Evolutionary conservation across 257 asterid species (phyloP), one percentile per base, ranked within the genome.

Genomic region (Gentiana macrophylla): DNA sequence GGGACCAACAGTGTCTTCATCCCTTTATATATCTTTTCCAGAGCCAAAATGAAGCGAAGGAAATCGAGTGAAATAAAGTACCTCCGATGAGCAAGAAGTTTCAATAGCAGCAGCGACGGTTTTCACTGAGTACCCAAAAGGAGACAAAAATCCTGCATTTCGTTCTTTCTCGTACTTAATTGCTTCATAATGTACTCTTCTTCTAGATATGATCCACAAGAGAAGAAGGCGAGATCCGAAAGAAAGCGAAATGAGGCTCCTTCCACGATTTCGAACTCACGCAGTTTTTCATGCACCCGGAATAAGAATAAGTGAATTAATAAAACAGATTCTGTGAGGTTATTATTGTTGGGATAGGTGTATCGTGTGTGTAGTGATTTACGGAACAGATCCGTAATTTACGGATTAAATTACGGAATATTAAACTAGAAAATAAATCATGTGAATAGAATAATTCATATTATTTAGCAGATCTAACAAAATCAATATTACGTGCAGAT

Each of bases 181-280:
- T 59, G 97, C 87, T 77, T 89, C 95, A 69, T 64, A 57, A 68
- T 81, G 71, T 55, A 86, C 97, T 72, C 87, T 80, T 70, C 89
- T 73, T 56, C 90, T 80, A 61, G 97, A 88, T 63, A 88, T 67
- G 49, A 85, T 80, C 53, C 97, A 95, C 66, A 88, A 80, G 63
- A 70, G 82, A 69, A 88, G 94, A 35, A n/a, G n/a, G n/a, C 81
- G 86, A 60, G 83, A 63, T 55, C 94, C 86, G 67, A 88, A 66
- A 88, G 95, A 57, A 83, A 74, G 44, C 76, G 82, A 73, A 88
- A 88, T 47, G 97, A 85, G 60, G 97, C 86, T 46, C 97, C 97
- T 79, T 79, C 95, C 38, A 95, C 83, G 52, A 71, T 76, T 77
- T 86, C 95, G 51, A 86, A 59, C 61, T 76, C 64, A 8, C 83